These are phyloP conservation scores for Tardiomyces digboiensis DNA, from an alignment of 1,139 yeast genomes.

Conservation along the genomic window DNA sequence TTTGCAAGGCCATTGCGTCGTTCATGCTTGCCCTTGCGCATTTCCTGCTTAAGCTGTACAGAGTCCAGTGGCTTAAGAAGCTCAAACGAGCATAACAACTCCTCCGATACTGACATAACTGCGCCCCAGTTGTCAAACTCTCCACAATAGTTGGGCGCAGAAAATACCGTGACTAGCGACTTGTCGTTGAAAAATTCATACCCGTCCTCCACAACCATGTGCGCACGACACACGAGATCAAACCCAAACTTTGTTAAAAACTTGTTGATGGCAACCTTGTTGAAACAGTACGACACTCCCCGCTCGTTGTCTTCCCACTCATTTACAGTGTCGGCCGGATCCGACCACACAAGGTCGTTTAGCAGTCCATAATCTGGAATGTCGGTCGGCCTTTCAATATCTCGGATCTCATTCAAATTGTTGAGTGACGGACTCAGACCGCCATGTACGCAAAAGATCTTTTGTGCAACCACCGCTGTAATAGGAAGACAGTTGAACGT, in stretches of 20 bases:
- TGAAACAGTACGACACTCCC: slow-evolving; percentile 94
- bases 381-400: slow-evolving; percentile 52
- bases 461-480: slow-evolving; percentile 68
- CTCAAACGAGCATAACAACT: slow-evolving; percentile 75
- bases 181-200: slow-evolving; percentile 84
- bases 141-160: slow-evolving; percentile 98
- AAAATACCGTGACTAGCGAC: slow-evolving; percentile 78
- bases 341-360: slow-evolving; percentile 98
- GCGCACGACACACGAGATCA: slow-evolving; percentile 81
- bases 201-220: slow-evolving; percentile 91
- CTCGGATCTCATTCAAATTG: slow-evolving; percentile 63
- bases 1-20: neutral
- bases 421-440: slow-evolving; percentile 77
- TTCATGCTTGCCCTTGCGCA: neutral
- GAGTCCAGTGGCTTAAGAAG: slow-evolving; percentile 50
- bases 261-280: slow-evolving; percentile 83
- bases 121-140: slow-evolving; percentile 88
- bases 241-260: slow-evolving; percentile 68
- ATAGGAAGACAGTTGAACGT: slow-evolving; percentile 82
- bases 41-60: neutral
- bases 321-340: slow-evolving; percentile 65
- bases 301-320: slow-evolving; percentile 89
- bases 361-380: slow-evolving; percentile 86
- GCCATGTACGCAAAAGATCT: slow-evolving; percentile 89
- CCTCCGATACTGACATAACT: slow-evolving; percentile 56